Percentiles rank a stretch among this genome's conserved stretches.
Conservation (phyloP, 129 eudicot species). For the Flaveria linearis region DNA sequence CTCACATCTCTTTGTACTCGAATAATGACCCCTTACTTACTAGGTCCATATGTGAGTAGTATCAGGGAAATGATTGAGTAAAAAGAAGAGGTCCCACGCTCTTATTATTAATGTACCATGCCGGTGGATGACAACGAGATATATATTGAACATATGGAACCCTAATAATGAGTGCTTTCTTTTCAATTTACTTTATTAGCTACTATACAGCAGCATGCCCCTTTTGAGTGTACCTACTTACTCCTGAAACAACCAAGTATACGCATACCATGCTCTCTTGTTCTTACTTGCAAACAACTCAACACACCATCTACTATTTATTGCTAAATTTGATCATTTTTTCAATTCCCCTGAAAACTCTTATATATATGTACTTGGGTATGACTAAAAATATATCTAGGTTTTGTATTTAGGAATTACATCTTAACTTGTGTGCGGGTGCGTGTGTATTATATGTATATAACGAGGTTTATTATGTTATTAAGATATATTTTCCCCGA, state of each 20-base stretch:
- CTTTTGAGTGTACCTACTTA: no score
- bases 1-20: conserved; percentile 30
- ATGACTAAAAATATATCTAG: no score
- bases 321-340: no score
- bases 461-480: no score
- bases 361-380: no score
- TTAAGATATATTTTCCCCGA: background rate
- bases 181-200: conserved; percentile 35
- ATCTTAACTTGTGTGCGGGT: no score
- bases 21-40: conserved; percentile 17
- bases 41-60: conserved; percentile 31
- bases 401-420: no score
- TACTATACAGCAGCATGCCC: background rate
- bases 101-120: conserved; percentile 30
- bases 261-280: conserved; percentile 1
- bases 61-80: conserved; percentile 14
- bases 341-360: no score
- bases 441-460: no score
- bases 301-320: background rate
- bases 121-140: conserved; percentile 31
- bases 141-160: background rate
- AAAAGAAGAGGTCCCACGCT: conserved; percentile 29
- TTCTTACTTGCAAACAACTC: conserved; percentile 14
- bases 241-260: no score
- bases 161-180: conserved; percentile 32